phyloP scores from a whole-genome alignment of 2,329 filamentous ascomycete species.

The Rhynchosporium agropyri region DNA sequence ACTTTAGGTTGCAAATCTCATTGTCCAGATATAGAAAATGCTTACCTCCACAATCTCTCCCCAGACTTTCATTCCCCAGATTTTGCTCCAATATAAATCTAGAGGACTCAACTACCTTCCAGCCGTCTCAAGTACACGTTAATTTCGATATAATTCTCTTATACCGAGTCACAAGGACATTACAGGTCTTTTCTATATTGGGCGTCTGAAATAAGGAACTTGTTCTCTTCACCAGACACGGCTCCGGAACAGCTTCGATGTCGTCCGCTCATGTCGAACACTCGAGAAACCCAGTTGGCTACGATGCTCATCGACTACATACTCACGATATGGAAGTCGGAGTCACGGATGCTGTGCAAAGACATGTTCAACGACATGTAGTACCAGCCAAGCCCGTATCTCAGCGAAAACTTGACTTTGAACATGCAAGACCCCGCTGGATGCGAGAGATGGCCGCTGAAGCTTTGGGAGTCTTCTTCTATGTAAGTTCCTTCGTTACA shows the following conservation, averaged over 20 bases:
- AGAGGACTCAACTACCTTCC: neutral
- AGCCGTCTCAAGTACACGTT: neutral
- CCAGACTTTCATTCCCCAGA: neutral
- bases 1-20: constrained; percentile 1
- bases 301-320: constrained; percentile 33
- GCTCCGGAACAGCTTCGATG: constrained; percentile 14
- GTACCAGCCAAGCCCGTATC: constrained; percentile 54
- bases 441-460: constrained; percentile 59
- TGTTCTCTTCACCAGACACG: neutral
- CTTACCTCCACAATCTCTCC: constrained; percentile 10
- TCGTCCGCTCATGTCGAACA: constrained; percentile 32
- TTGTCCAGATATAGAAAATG: constrained; percentile 3
- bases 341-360: constrained; percentile 55
- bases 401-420: constrained; percentile 57
- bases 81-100: neutral
- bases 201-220: neutral
- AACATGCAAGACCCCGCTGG: constrained; percentile 55
- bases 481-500: constrained; percentile 44
- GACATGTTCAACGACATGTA: constrained; percentile 53
- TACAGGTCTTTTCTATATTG: too few relatives aligned
- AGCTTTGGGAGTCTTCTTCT: constrained; percentile 60
- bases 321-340: constrained; percentile 51
- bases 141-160: too few relatives aligned
- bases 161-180: too few relatives aligned
- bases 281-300: constrained; percentile 25